Base-by-base conservation (phyloP, 345 rosid genomes). In the Adansonia digitata region DNA sequence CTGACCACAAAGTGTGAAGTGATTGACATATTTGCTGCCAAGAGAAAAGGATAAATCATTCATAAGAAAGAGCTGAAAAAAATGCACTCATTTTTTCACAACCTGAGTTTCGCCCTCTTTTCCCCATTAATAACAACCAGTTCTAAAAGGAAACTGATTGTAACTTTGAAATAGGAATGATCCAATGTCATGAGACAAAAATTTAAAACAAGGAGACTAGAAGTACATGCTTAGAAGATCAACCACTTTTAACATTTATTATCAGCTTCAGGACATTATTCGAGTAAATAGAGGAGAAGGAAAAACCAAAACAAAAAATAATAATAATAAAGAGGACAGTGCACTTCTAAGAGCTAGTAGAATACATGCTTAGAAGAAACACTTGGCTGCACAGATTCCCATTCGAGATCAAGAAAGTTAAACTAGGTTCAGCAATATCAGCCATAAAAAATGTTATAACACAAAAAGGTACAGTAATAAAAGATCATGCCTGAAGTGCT, bases 1-100 rank as follows among this genome's bases (percentile, higher is more conserved):
- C 99, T 64, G 99, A 95, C 99, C 99, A 95, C 76, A 95, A 61
- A 78, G 99, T 86, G 83, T 95, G 99, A 81, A 95, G 96, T 66
- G 96, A 84, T 85, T 95, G 99, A 79, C 94, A 93, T 78, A 95
- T 65, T 95, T 93, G 98, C 97, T 95, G 92, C 77, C 22, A 75
- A 71, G 37, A 75, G 52, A 81, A 75, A 62, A 15, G n/a, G 77
- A 78, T 17, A 45, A 59, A 72, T 67, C 12, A 11, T 73, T 59
- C 29, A 29, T 60, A 29, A 73, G 26, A 29, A 42, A 27, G 11
- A 59, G 43, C 52, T 34, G 18, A n/a, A n/a, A n/a, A n/a, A 57
- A 53, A 71, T 37, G 20, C 18, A 55, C 22, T 4, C 24, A 39
- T 17, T 20, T 37, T 35, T 71, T 40, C 31, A 18, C 3, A n/a